Percentiles rank a stretch among this genome's conserved stretches.
phyloP scores from a whole-genome alignment of 192 early-diverging fungal genomes.

The Physocladia obscura region DNA sequence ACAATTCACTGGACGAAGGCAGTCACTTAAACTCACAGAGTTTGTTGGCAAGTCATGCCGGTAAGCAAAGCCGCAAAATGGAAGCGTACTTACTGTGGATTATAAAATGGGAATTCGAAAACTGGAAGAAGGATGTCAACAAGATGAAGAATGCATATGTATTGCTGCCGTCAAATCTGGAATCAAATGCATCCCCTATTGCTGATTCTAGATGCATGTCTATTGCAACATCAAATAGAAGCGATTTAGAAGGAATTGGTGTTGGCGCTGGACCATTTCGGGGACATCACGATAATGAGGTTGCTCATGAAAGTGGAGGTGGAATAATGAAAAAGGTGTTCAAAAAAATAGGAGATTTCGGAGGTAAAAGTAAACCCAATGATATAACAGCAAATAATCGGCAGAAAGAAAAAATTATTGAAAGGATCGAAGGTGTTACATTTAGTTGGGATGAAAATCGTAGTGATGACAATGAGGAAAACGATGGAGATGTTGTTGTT shows the following conservation, averaged over 20 bases:
- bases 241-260: not conserved
- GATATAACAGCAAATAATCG: not conserved
- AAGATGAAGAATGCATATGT: slow-evolving; percentile 14
- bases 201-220: not conserved
- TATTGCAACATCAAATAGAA: not conserved
- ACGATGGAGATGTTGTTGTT: slow-evolving; percentile 14
- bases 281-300: slow-evolving; percentile 7
- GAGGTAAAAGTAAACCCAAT: not conserved
- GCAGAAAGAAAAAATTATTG: not conserved
- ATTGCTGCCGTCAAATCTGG: not conserved
- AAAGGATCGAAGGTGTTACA: not conserved
- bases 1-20: not conserved
- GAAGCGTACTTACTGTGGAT: not conserved
- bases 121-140: slow-evolving; percentile 14
- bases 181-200: not conserved
- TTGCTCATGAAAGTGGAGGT: not conserved
- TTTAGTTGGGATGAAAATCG: slow-evolving; percentile 25
- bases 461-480: not conserved
- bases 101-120: slow-evolving; percentile 1
- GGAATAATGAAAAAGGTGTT: slow-evolving; percentile 1
- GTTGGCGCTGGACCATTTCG: slow-evolving; percentile 22
- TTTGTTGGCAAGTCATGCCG: not conserved
- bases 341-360: not conserved
- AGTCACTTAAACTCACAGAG: not conserved
- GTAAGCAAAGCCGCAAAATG: not conserved